Evolutionary conservation across 768 basidiomycete species (phyloP), one percentile per base, ranked within the genome.

Genomic region (Omphalotus guepiniiformis): DNA sequence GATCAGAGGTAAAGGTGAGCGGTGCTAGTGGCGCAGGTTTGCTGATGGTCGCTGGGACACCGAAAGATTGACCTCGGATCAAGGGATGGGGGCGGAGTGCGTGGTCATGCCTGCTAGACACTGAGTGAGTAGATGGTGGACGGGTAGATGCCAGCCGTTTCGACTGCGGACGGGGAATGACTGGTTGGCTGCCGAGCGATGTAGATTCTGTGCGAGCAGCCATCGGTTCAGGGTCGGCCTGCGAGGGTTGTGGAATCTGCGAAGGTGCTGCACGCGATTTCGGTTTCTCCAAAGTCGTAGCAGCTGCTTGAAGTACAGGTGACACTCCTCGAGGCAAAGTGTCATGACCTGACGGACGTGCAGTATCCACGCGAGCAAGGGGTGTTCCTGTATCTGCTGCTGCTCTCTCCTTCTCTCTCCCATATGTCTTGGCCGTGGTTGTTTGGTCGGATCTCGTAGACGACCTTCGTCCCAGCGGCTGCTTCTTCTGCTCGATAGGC

Each of bases 11-110:
- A n/a, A 73, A 71, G 2, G 43, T 35, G 15, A 87, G 70, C 27
- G 86, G 83, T 7, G 74, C 71, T n/a, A 88, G 70, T 28, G 86
- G 83, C 7, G 78, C 70, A 12, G 84, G 68, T 35, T 53, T 61
- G 65, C 56, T 62, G 68, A 64, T 3, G 72, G 65, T 42, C n/a
- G n/a, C n/a, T n/a, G 69, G 63, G 51, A 74, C 72, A 5, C 83
- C 80, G 49, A 76, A 79, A 0, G 86, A 86, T 52, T 82, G 74
- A 7, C 85, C 85, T 47, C 87, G 82, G 53, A 89, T 88, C 42
- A 89, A 73, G 6, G 86, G 88, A 58, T 89, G 88, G 1, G 85
- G 85, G 13, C 83, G 82, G 41, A 85, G 67, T n/a, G 53, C 38
- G 39, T 61, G 53, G 22, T 69, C 67, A 16, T 48, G 37, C 45